Percentiles rank a stretch among this genome's conserved stretches.
Conservation (phyloP, 129 eudicot species). For the Flaveria ramosissima region DNA sequence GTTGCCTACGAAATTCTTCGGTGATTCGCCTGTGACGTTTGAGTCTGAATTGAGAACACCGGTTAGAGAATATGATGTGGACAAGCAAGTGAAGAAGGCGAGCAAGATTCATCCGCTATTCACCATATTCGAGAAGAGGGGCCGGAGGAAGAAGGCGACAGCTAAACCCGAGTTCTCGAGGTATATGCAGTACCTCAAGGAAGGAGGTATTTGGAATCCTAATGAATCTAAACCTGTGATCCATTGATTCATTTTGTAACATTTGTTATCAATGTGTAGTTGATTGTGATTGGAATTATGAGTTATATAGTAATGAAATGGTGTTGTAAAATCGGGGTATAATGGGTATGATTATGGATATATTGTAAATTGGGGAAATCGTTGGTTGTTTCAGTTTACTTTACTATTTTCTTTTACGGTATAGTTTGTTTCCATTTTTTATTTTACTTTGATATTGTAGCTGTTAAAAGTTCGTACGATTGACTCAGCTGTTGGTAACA, state of each 20-base stretch:
- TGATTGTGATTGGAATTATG: background rate
- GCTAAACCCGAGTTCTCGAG: conserved; percentile 80
- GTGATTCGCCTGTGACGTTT: conserved; percentile 18
- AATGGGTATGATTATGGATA: no score
- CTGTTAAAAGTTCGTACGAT: no score
- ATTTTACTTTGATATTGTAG: no score
- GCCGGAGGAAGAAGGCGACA: conserved; percentile 57
- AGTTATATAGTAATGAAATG: background rate
- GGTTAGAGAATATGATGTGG: conserved; percentile 12
- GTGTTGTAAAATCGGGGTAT: background rate
- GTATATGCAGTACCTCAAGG: conserved; percentile 69
- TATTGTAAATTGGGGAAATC: no score
- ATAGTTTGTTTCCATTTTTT: no score
- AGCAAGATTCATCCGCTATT: conserved; percentile 63
- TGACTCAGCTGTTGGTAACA: no score
- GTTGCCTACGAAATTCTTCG: conserved; percentile 29
- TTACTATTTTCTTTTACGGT: background rate
- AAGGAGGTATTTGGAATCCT: conserved; percentile 61
- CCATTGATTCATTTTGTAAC: conserved; percentile 27
- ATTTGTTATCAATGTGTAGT: background rate
- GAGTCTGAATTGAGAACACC: conserved; percentile 28
- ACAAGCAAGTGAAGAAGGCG: conserved; percentile 51
- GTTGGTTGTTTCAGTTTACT: background rate
- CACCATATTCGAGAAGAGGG: conserved; percentile 45
- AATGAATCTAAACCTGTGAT: conserved; percentile 49